Conservation (phyloP, 2,329 filamentous ascomycete genomes). For the Clonostachys byssicola region DNA sequence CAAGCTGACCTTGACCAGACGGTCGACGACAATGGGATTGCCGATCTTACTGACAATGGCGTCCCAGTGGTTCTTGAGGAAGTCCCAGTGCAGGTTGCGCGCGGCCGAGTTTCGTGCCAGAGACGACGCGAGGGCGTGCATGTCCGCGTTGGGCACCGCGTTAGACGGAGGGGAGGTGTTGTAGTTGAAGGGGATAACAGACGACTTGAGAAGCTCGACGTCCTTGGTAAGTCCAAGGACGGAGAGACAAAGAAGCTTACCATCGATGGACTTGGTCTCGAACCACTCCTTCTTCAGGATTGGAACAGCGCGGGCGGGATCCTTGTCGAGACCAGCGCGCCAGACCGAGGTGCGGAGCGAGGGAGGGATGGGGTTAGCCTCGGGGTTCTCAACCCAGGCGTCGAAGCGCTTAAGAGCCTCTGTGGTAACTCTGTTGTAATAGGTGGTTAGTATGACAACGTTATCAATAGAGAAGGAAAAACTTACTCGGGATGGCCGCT, state of each 20-base stretch:
- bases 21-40: constrained; percentile 86
- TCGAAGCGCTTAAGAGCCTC: constrained; percentile 79
- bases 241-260: constrained; percentile 79
- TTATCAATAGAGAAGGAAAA: neutral
- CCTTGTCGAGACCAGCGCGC: constrained; percentile 66
- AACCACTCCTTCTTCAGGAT: constrained; percentile 82
- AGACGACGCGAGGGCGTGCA: constrained; percentile 74
- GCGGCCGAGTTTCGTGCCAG: constrained; percentile 70
- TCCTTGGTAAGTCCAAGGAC: constrained; percentile 74
- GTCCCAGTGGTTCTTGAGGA: constrained; percentile 80
- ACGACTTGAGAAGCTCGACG: constrained; percentile 59
- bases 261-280: constrained; percentile 79
- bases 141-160: constrained; percentile 79
- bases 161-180: constrained; percentile 53
- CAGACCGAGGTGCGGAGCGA: constrained; percentile 80
- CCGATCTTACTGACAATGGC: constrained; percentile 66
- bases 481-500: constrained; percentile 72
- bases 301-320: constrained; percentile 66
- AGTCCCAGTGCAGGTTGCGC: constrained; percentile 77
- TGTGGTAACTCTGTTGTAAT: constrained; percentile 45
- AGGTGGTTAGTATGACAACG: neutral
- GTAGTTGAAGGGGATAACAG: constrained; percentile 74
- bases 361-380: constrained; percentile 69
- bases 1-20: constrained; percentile 76
- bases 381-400: constrained; percentile 67